A percentile compares a stretch with the other conserved stretches of the same genome.
Conservation (phyloP, 2,329 filamentous ascomycete species). For the Apiospora koreana region DNA sequence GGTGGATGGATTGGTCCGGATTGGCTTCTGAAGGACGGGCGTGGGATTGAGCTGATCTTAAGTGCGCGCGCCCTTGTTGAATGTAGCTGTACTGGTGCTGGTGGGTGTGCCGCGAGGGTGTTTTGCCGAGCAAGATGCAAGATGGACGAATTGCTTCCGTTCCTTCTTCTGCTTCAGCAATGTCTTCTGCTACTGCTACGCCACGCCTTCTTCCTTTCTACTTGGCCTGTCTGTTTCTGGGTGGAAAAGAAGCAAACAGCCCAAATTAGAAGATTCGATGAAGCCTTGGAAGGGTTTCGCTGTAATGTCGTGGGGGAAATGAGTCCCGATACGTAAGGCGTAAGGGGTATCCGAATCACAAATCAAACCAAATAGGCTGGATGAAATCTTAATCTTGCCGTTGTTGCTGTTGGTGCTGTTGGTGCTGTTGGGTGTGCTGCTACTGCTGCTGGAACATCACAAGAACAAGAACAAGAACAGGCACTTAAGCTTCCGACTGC, state of each 20-base stretch:
- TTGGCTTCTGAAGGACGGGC: not conserved
- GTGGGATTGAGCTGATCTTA: not conserved
- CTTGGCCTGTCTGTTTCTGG: not conserved
- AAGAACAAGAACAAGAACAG: not conserved
- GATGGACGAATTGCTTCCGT: not conserved
- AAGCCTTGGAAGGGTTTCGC: conserved; percentile 3
- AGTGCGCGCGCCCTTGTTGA: not conserved
- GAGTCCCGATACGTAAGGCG: conserved; percentile 4
- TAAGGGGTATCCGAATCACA: conserved; percentile 5
- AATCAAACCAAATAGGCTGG: not conserved
- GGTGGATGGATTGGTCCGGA: not conserved
- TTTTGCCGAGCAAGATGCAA: not conserved
- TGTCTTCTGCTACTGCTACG: not conserved
- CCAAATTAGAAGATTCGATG: not conserved
- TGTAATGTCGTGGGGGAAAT: conserved; percentile 7
- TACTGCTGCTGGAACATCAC: not conserved
- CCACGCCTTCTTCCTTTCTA: not conserved
- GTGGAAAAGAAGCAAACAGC: not conserved
- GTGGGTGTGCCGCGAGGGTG: not conserved
- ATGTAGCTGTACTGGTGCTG: not conserved
- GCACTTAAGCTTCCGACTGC: not conserved
- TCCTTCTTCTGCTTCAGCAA: not conserved
- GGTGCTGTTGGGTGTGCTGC: not conserved
- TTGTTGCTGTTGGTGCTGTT: not conserved
- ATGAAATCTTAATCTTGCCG: not conserved